Base-by-base conservation (phyloP, 2,329 filamentous ascomycete species). In the Colletotrichum sp. region DNA sequence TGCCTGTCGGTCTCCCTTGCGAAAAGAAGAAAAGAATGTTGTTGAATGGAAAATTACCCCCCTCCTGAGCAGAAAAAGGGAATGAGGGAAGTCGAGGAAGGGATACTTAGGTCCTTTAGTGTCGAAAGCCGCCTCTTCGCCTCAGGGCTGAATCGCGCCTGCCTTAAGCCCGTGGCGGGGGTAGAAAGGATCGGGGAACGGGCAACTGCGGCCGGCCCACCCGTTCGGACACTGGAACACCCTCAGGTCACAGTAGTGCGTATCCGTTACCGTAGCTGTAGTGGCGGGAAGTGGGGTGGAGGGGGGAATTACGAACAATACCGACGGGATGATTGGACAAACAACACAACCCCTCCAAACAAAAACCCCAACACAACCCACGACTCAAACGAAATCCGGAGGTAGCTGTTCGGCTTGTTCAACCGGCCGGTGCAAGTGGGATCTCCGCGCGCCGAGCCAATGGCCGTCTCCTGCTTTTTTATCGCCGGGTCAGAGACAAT, bases 241-340 rank as follows among this genome's bases (percentile, higher is more conserved):
- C 44, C 44, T 52, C 44, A 52, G 44, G 44, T 52, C n/a, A 21
- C 44, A 52, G 44, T 49, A 52, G 44, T 52, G 44, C n/a, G 44
- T 52, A 0, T 49, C 39, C 39, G 44, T 52, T 12, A 49, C 39
- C 52, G 44, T 65, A 49, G 44, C 44, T 52, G 44, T 52, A 60
- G 39, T 64, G 57, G 68, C 72, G 73, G 73, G 32, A 73, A 68
- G 73, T 76, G 73, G 73, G 73, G 73, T 73, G 49, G 52, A 26
- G 21, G 63, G 68, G 68, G 62, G 62, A 21, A 26, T 32, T 68
- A 36, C 57, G 67, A 49, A 32, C 21, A 62, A 21, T 52, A 9
- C 26, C 39, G 30, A 16, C 57, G 24, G 24, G 30, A 26, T 52
- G 44, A 62, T 69, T 57, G 49, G 44, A 52, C 49, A 13, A 28